Evolutionary conservation across 2,329 filamentous ascomycete genomes (phyloP).

Genomic region (Chaetothyriales sp.): DNA sequence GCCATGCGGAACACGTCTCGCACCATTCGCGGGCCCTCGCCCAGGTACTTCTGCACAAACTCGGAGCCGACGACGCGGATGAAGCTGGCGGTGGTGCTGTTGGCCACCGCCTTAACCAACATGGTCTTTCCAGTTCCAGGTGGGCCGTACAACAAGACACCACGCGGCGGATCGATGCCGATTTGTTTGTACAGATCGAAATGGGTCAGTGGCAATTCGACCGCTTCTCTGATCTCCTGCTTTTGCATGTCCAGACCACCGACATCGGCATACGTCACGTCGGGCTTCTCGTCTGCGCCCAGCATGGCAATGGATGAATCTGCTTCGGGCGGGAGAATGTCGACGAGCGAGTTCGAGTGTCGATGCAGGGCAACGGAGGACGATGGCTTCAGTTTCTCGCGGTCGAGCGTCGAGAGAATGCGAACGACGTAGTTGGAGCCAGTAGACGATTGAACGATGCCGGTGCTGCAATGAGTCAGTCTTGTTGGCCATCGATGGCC

Average conservation of each 20-base stretch:
- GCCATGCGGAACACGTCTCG: conserved; percentile 99
- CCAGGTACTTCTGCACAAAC: conserved; percentile 97
- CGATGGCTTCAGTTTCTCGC: conserved; percentile 93
- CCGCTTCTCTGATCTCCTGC: conserved; percentile 95
- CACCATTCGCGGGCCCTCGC: conserved; percentile 96
- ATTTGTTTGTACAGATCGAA: conserved; percentile 99
- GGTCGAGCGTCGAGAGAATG: conserved; percentile 94
- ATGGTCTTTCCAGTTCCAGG: conserved; percentile 95
- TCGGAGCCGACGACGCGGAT: conserved; percentile 97
- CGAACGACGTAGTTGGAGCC: conserved; percentile 98
- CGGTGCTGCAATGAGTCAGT: conserved; percentile 50
- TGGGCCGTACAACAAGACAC: conserved; percentile 89
- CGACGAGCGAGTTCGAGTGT: conserved; percentile 95
- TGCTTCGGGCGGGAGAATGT: conserved; percentile 96
- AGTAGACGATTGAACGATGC: conserved; percentile 95
- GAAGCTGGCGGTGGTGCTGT: conserved; percentile 95
- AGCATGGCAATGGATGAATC: conserved; percentile 99
- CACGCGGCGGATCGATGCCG: conserved; percentile 92
- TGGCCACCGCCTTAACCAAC: conserved; percentile 95
- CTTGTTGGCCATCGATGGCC: background rate
- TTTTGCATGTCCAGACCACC: conserved; percentile 99
- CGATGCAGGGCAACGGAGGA: conserved; percentile 95
- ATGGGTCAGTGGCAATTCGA: conserved; percentile 90
- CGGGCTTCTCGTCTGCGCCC: conserved; percentile 89
- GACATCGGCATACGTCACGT: conserved; percentile 95